A percentile compares a stretch with the other conserved stretches of the same genome.
These are phyloP conservation scores for Colletotrichum sidae DNA, from an alignment of 2,329 filamentous ascomycete genomes.

Conservation along the genomic window DNA sequence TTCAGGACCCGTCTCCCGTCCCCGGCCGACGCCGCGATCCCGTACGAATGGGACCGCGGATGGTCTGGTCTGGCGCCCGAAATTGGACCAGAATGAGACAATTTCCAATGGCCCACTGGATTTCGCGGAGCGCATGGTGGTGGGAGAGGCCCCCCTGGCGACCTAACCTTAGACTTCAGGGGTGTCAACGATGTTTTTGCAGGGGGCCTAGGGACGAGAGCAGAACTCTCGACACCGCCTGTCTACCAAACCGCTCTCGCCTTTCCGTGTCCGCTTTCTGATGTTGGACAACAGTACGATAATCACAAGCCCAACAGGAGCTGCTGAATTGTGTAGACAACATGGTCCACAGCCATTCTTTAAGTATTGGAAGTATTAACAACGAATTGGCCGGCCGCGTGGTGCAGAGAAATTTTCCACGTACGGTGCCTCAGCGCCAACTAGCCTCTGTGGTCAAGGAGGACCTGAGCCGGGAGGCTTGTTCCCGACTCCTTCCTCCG, in stretches of 20 bases:
- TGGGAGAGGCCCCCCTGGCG: conserved; percentile 27
- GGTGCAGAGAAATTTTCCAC: too few relatives aligned
- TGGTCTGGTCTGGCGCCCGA: conserved; percentile 29
- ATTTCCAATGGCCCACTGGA: conserved; percentile 37
- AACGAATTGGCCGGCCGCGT: too few relatives aligned
- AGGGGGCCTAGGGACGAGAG: conserved; percentile 23
- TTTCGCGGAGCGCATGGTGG: conserved; percentile 38
- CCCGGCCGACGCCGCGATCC: conserved; percentile 21
- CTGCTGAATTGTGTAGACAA: too few relatives aligned
- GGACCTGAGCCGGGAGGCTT: conserved; percentile 27
- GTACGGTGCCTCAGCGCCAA: too few relatives aligned
- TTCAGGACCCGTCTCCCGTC: conserved; percentile 28
- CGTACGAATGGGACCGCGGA: conserved; percentile 33
- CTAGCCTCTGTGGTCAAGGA: neutral
- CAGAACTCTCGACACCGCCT: conserved; percentile 12
- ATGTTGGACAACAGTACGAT: conserved; percentile 1
- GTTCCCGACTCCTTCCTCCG: conserved; percentile 4
- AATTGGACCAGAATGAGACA: conserved; percentile 31
- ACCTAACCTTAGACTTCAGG: conserved; percentile 23
- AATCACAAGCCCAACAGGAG: neutral
- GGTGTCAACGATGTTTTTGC: conserved; percentile 16
- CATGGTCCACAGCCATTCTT: conserved; percentile 18
- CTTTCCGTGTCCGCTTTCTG: conserved; percentile 13
- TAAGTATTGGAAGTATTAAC: too few relatives aligned
- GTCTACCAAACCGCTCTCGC: conserved; percentile 1